phyloP scores from a whole-genome alignment of 140 eudicot species.

The Stevia rebaudiana region DNA sequence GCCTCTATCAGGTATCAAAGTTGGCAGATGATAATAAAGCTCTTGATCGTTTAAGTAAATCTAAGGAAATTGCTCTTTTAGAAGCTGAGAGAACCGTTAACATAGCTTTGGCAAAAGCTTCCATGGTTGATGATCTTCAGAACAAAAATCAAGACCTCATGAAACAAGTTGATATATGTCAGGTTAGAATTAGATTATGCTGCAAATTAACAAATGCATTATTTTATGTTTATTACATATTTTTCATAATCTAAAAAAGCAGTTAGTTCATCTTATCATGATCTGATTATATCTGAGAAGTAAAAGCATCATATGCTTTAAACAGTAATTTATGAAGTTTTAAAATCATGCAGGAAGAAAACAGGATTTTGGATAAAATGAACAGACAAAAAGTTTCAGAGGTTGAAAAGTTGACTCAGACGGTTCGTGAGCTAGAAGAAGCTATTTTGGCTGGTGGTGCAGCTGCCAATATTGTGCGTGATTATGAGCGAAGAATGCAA shows the following conservation, averaged over 20 bases:
- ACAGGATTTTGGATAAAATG: constrained; percentile 87
- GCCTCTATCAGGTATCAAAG: constrained; percentile 57
- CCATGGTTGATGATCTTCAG: constrained; percentile 88
- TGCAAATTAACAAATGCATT: not conserved
- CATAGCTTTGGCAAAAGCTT: constrained; percentile 84
- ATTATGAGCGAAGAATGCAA: constrained; percentile 83
- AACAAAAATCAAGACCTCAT: constrained; percentile 81
- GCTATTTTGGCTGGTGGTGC: constrained; percentile 96
- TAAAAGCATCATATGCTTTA: too few relatives aligned
- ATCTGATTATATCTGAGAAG: too few relatives aligned
- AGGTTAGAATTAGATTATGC: constrained; percentile 47
- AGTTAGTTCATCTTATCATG: not conserved
- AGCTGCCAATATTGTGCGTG: constrained; percentile 96
- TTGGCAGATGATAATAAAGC: constrained; percentile 91
- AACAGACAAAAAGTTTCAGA: constrained; percentile 82
- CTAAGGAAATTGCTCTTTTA: constrained; percentile 81
- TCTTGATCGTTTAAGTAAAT: constrained; percentile 78
- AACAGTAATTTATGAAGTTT: not conserved
- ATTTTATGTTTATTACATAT: not conserved
- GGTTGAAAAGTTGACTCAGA: constrained; percentile 84
- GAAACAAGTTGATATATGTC: constrained; percentile 91
- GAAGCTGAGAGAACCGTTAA: constrained; percentile 81
- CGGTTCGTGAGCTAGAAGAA: constrained; percentile 90
- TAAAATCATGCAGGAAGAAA: constrained; percentile 78
- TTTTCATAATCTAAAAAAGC: too few relatives aligned